These are phyloP conservation scores for Suillus occidentalis DNA, from an alignment of 768 basidiomycete species.

Conservation along the genomic window DNA sequence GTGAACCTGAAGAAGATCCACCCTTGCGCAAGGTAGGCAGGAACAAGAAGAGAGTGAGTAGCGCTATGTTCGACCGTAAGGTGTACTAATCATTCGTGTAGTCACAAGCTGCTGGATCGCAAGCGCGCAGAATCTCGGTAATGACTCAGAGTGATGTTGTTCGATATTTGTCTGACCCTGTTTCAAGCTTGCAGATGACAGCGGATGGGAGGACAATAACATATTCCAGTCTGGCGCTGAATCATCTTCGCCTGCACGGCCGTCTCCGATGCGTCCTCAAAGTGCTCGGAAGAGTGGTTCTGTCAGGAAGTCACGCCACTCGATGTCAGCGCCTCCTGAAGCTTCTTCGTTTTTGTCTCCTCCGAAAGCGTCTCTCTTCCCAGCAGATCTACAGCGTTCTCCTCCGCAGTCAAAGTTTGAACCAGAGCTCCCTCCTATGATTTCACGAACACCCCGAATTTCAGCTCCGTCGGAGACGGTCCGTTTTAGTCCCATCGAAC, in stretches of 20 bases:
- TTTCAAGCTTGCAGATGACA: conserved; percentile 53
- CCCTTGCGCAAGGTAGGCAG: conserved; percentile 60
- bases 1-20: conserved; percentile 69
- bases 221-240: conserved; percentile 90
- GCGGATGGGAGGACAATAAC: conserved; percentile 90
- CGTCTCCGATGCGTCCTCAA: conserved; percentile 53
- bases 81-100: conserved; percentile 20
- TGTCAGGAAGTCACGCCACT: conserved; percentile 61
- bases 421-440: conserved; percentile 46
- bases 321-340: conserved; percentile 71
- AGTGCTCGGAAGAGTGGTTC: conserved; percentile 38
- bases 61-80: conserved; percentile 6
- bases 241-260: conserved; percentile 74
- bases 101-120: conserved; percentile 50
- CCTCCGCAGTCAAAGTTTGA: conserved; percentile 59
- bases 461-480: conserved; percentile 17
- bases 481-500: conserved; percentile 16
- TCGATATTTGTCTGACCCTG: conserved; percentile 8
- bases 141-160: conserved; percentile 26
- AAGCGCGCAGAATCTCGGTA: conserved; percentile 57
- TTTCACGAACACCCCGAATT: conserved; percentile 30
- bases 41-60: conserved; percentile 57
- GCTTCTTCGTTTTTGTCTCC: conserved; percentile 45
- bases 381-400: conserved; percentile 30
- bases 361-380: conserved; percentile 25